Evolutionary conservation across 495 filamentous ascomycete species (phyloP), one percentile per base, ranked within the genome.

Genomic region (Rhypophila decipiens): DNA sequence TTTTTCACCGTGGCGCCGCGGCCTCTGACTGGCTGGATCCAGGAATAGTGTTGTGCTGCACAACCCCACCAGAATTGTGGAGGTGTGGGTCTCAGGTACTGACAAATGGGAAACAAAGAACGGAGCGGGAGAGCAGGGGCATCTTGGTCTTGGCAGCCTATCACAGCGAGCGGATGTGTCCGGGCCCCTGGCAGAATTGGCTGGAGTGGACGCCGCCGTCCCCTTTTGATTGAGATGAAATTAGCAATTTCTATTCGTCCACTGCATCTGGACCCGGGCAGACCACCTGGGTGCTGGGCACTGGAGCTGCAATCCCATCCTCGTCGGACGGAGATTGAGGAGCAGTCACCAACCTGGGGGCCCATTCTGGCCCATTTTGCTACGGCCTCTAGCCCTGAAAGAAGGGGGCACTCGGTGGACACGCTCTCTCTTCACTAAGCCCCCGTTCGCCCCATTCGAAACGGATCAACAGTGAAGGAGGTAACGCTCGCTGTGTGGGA

Each of bases 191-290:
- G 15, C 13, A 22, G 42, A 31, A 33, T 24, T 52, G 37, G 36
- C 40, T 9, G 27, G 11, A 15, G 17, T 39, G 38, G 40, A 42
- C 44, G 45, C 34, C 45, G 34, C 42, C 31, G 13, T 54, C 56
- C 59, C 50, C 51, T 60, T 56, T 62, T 63, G 52, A 58, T 60
- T 51, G 46, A 57, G 53, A 49, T 54, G 52, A 61, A 56, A 65
- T 65, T 55, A 61, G 60, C 60, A 59, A 59, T 57, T 61, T 56
- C 52, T 50, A 65, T 61, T 61, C 58, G 15, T 17, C 39, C 17
- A 36, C 18, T 23, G 18, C 29, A 29, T 41, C 9, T 36, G 42
- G 27, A 46, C 33, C 36, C 39, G 49, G 44, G 33, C 46, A 22
- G 38, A 38, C 23, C 51, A 48, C 52, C 50, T 42, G 49, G 38